phyloP scores from a whole-genome alignment of 179 eudicot species.

The Actinidia arguta region DNA sequence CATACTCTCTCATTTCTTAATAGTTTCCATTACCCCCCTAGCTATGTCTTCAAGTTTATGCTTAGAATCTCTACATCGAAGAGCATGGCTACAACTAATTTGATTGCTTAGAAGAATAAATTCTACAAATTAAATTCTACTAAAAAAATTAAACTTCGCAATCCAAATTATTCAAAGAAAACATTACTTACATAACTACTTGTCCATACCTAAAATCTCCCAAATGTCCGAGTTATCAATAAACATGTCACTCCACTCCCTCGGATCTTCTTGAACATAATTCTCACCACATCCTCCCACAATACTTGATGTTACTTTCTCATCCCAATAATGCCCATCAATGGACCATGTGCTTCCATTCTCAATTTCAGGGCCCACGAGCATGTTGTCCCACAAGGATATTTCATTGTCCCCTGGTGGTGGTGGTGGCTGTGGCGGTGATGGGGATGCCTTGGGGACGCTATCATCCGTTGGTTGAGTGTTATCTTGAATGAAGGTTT shows the following conservation, averaged over 20 bases:
- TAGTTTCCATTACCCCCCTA: too few relatives aligned
- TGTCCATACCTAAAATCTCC: neutral
- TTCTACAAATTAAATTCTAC: too few relatives aligned
- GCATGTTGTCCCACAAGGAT: neutral
- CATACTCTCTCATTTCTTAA: too few relatives aligned
- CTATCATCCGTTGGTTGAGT: neutral
- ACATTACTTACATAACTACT: neutral
- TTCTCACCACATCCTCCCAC: too few relatives aligned
- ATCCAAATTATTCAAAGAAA: neutral
- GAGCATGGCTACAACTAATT: too few relatives aligned
- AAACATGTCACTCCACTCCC: slow-evolving; percentile 9
- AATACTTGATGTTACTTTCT: too few relatives aligned
- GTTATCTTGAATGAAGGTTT: neutral
- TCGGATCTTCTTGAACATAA: too few relatives aligned
- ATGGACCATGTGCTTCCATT: neutral
- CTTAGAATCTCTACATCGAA: too few relatives aligned
- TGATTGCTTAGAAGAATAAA: too few relatives aligned
- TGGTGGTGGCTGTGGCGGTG: neutral
- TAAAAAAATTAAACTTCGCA: neutral
- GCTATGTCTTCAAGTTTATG: too few relatives aligned
- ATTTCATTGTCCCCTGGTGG: neutral
- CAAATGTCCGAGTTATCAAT: neutral
- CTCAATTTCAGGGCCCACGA: neutral
- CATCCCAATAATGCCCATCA: neutral
- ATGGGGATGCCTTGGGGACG: neutral